Base-by-base conservation (phyloP, 805 yeast genomes). In the Candida suzukii region DNA sequence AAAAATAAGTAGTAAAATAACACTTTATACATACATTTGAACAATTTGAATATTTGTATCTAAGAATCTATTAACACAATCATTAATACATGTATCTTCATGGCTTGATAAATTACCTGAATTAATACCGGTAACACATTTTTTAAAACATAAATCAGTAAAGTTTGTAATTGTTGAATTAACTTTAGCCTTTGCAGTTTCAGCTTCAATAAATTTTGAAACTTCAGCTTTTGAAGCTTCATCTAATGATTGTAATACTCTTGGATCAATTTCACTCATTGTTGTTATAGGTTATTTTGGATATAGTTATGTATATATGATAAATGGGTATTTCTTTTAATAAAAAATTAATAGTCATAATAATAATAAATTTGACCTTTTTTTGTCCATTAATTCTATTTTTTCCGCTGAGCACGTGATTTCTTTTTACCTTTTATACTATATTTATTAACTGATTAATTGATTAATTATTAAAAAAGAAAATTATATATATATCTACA, bases 61-160 rank as follows among this genome's bases (percentile, higher is more conserved):
- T 52, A 90, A 70, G 61, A 84, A 90, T 50, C 95, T 67, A 64
- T 85, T 83, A 51, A 90, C 77, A 62, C 98, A 90, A 67, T 83
- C 83, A 44, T 70, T 65, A 57, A 90, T 66, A 60, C 97, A 90
- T 28, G 68, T 62, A 50, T 82, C 84, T 62, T 90, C 97, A 41
- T 61, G 60, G 2, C 64, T 40, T 47, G 70, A 70, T 48, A 88
- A 67, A 37, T 68, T 69, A 25, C 74, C 73, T 43, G 67, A 63
- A 38, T 68, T 64, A 39, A 76, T 60, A 5, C 64, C 45, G 38
- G 67, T 64, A 40, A 88, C 74, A 63, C 98, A 90, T 64, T 85
- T 84, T 60, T 83, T 85, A 73, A 88, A 90, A 61, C 98, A 90
- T 70, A 82, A 71, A 57, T 88, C 90, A 22, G 96, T 88, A 74